Evolutionary conservation across 1,284 basidiomycete genomes (phyloP), one percentile per base, ranked within the genome.

Genomic region (Ustilago nuda): DNA sequence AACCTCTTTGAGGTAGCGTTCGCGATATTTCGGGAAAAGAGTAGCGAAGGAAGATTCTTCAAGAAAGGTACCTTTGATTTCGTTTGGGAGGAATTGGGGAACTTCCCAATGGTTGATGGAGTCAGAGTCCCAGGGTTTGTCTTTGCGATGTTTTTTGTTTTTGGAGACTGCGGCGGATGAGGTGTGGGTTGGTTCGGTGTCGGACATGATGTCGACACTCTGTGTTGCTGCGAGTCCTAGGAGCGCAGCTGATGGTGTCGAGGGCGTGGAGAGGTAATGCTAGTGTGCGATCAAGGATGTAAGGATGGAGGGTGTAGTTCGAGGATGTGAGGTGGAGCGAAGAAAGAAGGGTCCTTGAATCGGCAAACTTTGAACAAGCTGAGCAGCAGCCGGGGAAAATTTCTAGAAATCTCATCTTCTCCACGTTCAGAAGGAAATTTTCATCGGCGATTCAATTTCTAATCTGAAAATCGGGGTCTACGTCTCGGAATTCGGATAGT

Each of bases 91-190:
- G 87, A 98, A 96, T 17, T 91, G 87, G 23, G 95, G 92, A 48
- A 97, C 88, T 87, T 93, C 94, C 96, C 96, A 98, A 92, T 98
- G 96, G 89, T 99, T 94, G 86, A 98, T 94, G 81, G 98, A 94
- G 85, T 98, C 95, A 53, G 95, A 97, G 87, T 99, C 96, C 97
- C 96, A 99, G 8, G 83, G 83, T 53, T 84, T 85, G 68, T 84
- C 84, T 65, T 85, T 85, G 52, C 84, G 78, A 58, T 82, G 82
- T 32, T 81, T 78, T 61, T 80, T 83, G 78, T 85, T 85, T 75
- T 85, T 85, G 56, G 59, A 61, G 4, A 65, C 60, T 33, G 61
- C 53, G 9, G 33, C 32, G 9, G 58, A 15, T 17, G 48, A 9
- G 13, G 2, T 43, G 39, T 12, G 7, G 39, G 39, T 45, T 48